Evolutionary conservation across 2,329 filamentous ascomycete genomes (phyloP).

Genomic region (Cercospora brassicicola): DNA sequence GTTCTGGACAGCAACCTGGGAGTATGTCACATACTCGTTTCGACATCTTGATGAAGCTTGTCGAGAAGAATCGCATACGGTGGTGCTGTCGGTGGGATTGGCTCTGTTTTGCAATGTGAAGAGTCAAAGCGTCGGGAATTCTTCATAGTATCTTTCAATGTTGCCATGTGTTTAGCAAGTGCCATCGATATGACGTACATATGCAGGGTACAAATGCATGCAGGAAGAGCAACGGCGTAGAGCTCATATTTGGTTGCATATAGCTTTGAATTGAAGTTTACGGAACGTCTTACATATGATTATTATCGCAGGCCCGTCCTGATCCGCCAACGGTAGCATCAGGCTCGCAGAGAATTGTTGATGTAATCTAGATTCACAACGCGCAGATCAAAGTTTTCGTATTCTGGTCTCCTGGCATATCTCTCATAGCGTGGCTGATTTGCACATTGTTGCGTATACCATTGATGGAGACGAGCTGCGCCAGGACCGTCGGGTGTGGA

Average conservation of each 20-base stretch:
- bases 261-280: background rate
- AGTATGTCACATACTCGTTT: constrained; percentile 16
- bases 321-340: background rate
- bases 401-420: background rate
- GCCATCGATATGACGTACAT: constrained; percentile 1
- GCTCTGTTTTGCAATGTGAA: background rate
- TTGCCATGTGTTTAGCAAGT: background rate
- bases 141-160: too few species aligned
- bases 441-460: background rate
- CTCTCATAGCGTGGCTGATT: background rate
- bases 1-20: background rate
- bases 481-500: too few species aligned
- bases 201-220: background rate
- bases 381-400: background rate
- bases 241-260: background rate
- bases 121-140: too few species aligned
- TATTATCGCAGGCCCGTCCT: background rate
- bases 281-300: background rate
- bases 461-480: background rate
- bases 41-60: constrained; percentile 19
- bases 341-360: background rate
- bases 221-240: background rate
- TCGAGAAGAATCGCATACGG: constrained; percentile 19
- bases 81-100: background rate
- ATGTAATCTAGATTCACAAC: background rate